Conservation (phyloP, 345 rosid genomes). For the Durio zibethinus region DNA sequence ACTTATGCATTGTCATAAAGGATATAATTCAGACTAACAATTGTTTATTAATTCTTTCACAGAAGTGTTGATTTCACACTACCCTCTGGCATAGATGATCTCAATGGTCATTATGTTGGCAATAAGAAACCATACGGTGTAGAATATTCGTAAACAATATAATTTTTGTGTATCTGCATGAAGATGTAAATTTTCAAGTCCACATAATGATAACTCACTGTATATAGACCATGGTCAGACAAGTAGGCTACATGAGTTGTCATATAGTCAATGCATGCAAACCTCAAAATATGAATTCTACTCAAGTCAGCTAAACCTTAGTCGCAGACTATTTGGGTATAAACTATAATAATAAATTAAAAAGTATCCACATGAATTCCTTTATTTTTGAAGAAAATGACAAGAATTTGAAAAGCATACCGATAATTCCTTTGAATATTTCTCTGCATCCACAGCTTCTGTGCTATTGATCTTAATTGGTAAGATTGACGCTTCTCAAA, state of each 20-base stretch:
- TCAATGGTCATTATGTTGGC: not conserved
- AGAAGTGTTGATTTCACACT: not conserved
- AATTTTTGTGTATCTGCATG: not conserved
- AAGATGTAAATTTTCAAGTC: not conserved
- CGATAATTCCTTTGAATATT: constrained; percentile 53
- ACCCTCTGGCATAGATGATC: not conserved
- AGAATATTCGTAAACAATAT: not conserved
- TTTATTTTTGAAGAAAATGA: not conserved
- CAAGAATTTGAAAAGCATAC: constrained; percentile 34
- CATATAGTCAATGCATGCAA: not conserved
- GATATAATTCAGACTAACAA: not conserved
- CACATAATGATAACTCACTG: not conserved
- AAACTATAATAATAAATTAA: not conserved
- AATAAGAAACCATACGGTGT: not conserved
- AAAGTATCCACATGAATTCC: not conserved
- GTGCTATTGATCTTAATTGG: constrained; percentile 55
- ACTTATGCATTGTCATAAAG: not conserved
- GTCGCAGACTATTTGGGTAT: not conserved
- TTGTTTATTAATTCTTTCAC: not conserved
- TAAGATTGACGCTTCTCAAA: constrained; percentile 55
- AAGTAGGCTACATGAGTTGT: not conserved
- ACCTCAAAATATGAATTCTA: not conserved
- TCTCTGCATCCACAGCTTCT: constrained; percentile 51
- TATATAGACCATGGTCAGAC: not conserved
- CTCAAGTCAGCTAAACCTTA: not conserved